Evolutionary conservation across 345 rosid species (phyloP).

Genomic region (Hibiscus trionum): DNA sequence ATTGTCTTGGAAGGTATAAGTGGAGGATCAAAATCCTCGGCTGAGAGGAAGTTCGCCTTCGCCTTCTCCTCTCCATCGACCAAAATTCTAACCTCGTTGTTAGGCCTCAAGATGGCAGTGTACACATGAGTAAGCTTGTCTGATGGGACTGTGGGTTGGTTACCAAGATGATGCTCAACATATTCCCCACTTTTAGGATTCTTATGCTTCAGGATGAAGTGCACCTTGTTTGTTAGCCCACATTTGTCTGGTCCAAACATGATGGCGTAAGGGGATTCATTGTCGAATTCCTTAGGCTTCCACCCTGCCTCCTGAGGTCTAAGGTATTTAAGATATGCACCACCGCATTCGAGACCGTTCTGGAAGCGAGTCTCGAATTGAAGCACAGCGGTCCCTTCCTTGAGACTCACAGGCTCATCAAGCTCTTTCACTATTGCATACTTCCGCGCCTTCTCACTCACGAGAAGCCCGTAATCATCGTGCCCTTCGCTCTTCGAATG

Average conservation of each 20-base stretch:
- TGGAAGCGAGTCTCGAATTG: slow-evolving; percentile 74
- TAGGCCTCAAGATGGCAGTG: slow-evolving; percentile 68
- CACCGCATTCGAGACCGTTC: slow-evolving; percentile 84
- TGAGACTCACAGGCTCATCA: slow-evolving; percentile 46
- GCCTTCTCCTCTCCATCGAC: slow-evolving; percentile 82
- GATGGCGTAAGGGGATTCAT: slow-evolving; percentile 66
- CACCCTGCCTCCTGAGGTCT: slow-evolving; percentile 74
- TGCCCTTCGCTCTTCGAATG: slow-evolving; percentile 74
- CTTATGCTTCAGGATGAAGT: slow-evolving; percentile 80
- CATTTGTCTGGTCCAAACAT: slow-evolving; percentile 95
- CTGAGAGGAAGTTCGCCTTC: slow-evolving; percentile 56
- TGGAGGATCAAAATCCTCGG: slow-evolving; percentile 74
- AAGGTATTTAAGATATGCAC: slow-evolving; percentile 73
- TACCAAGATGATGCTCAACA: slow-evolving; percentile 71
- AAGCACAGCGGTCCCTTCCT: slow-evolving; percentile 61
- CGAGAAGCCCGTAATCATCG: slow-evolving; percentile 79
- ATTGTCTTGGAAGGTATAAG: slow-evolving; percentile 70
- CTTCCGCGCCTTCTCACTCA: slow-evolving; percentile 68
- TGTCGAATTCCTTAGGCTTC: slow-evolving; percentile 55
- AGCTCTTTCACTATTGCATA: slow-evolving; percentile 76
- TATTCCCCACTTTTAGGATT: slow-evolving; percentile 78
- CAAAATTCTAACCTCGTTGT: slow-evolving; percentile 55
- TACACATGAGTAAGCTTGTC: slow-evolving; percentile 81
- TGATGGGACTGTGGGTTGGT: slow-evolving; percentile 64
- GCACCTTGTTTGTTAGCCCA: slow-evolving; percentile 81